These are phyloP conservation scores for Thermomucor indicae-seudaticae DNA, from an alignment of 371 early-diverging fungal genomes.

Conservation along the genomic window DNA sequence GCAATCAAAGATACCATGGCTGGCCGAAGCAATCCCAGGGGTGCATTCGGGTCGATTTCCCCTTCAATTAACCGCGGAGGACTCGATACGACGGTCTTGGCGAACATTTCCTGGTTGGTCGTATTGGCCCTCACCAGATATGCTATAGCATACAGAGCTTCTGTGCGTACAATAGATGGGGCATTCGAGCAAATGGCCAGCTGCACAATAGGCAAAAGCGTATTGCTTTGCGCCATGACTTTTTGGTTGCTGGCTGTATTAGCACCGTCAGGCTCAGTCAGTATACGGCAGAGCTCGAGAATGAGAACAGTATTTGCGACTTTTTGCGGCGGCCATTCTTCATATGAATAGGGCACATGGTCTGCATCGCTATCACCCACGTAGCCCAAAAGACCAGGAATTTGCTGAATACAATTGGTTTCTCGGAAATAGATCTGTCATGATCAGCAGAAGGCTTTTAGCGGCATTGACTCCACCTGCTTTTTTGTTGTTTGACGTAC, in stretches of 20 bases:
- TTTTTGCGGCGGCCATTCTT: constrained; percentile 77
- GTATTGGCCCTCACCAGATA: constrained; percentile 75
- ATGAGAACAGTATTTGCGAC: constrained; percentile 79
- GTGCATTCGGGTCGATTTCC: constrained; percentile 13
- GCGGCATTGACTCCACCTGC: background rate
- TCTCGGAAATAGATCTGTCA: constrained; percentile 89
- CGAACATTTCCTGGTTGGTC: constrained; percentile 71
- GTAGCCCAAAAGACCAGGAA: constrained; percentile 66
- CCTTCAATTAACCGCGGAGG: constrained; percentile 30
- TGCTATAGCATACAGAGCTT: constrained; percentile 80
- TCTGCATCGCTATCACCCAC: constrained; percentile 61
- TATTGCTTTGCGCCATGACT: constrained; percentile 77
- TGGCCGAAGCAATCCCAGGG: constrained; percentile 40
- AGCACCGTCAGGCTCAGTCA: constrained; percentile 83
- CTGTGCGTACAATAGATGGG: constrained; percentile 57
- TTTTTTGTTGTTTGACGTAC: constrained; percentile 31
- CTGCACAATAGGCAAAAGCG: constrained; percentile 63
- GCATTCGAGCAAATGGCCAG: constrained; percentile 57
- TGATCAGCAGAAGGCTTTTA: background rate
- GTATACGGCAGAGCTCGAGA: constrained; percentile 81
- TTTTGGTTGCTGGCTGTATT: constrained; percentile 87
- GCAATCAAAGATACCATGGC: constrained; percentile 62
- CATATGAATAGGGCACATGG: constrained; percentile 37
- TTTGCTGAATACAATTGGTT: constrained; percentile 86
- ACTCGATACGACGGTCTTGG: constrained; percentile 46